Evolutionary conservation across 2,329 filamentous ascomycete species (phyloP), one percentile per base, ranked within the genome.

Genomic region (Venturiaceae sp.): DNA sequence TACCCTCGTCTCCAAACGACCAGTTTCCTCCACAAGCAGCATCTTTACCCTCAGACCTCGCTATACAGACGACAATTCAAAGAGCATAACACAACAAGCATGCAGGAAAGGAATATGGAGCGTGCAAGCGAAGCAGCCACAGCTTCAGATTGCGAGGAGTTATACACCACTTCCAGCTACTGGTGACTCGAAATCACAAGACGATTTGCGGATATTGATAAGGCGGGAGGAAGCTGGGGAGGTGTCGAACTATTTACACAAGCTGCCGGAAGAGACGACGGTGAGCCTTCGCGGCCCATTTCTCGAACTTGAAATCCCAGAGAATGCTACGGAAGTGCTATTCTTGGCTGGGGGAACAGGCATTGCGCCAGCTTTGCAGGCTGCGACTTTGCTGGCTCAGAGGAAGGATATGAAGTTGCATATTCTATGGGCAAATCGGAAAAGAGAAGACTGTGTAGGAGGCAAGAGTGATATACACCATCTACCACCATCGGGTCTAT

Each of bases 311-410:
- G 71, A 75, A 23, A 70, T 87, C 6, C 79, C 82, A 4, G 67
- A 67, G 21, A 71, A 79, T 58, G 77, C 82, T 28, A 71, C 74
- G 54, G 76, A 81, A 60, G 78, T 96, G 2, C 76, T 96, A 1
- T 96, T 97, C 67, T 75, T 97, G 23, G 94, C 92, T 1, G 94
- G 92, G 1, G 94, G 94, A 0, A 99, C 94, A 0, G 92, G 94
- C 1, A 88, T 99, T 65, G 91, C 90, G 16, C 90, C 92, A 0
- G 94, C 92, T 7, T 73, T 97, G 70, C 92, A 97, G 72, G 82
- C 87, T 41, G 88, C 85, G 1, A 75, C 84, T 61, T 82, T 83
- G 0, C 71, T 92, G 11, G 73, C 84, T 3, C 71, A 78, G 60
- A 64, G 69, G 21, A 62, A 70, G 63, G 67, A 74, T 59, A 63